Conservation (phyloP, 495 filamentous ascomycete genomes). For the Opeltia flavorubescens region DNA sequence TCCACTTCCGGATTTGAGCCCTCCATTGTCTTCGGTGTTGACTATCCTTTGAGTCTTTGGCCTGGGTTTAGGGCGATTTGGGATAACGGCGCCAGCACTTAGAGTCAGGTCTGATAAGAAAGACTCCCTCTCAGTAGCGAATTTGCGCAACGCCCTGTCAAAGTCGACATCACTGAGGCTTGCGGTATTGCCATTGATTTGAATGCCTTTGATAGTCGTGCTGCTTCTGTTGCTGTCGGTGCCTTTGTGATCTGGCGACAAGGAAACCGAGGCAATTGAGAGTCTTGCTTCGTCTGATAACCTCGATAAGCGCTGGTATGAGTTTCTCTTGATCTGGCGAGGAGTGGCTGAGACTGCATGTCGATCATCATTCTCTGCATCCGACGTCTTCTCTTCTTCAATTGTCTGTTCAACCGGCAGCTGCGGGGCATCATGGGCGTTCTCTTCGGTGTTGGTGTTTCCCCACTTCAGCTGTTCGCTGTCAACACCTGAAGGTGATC, state of each 20-base stretch:
- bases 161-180: constrained; percentile 64
- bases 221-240: constrained; percentile 80
- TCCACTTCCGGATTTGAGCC: constrained; percentile 44
- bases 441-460: constrained; percentile 45
- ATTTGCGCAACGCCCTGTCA: constrained; percentile 80
- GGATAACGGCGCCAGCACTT: constrained; percentile 66
- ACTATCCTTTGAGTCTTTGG: constrained; percentile 70
- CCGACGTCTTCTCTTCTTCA: constrained; percentile 61
- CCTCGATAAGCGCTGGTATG: constrained; percentile 50
- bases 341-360: constrained; percentile 35
- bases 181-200: constrained; percentile 25
- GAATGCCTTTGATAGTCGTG: constrained; percentile 57
- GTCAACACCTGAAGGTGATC: constrained; percentile 20
- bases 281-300: constrained; percentile 46
- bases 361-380: constrained; percentile 31
- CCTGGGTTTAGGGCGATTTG: constrained; percentile 51
- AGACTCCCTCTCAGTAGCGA: constrained; percentile 82
- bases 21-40: constrained; percentile 51
- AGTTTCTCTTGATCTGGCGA: constrained; percentile 46
- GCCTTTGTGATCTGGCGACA: constrained; percentile 37
- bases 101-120: constrained; percentile 89
- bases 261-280: constrained; percentile 51
- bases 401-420: constrained; percentile 61
- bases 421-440: constrained; percentile 29
- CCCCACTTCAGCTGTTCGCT: constrained; percentile 17